Evolutionary conservation across 768 basidiomycete species (phyloP).

Genomic region (Mycena galericulata): DNA sequence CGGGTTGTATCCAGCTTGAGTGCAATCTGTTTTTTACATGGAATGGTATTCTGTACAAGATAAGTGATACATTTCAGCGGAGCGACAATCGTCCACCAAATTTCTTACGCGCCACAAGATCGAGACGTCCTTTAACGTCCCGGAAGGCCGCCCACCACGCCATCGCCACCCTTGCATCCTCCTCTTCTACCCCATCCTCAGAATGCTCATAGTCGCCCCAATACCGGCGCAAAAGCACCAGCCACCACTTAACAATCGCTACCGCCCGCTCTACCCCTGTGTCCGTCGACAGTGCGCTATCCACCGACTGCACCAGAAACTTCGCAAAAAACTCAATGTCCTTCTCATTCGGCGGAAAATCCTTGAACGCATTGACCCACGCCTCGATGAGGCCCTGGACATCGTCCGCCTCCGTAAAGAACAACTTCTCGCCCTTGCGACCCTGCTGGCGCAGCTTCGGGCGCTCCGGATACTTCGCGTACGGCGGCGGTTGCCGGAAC

Average conservation of each 20-base stretch:
- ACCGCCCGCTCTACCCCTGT: slow-evolving; percentile 75
- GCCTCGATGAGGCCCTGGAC: slow-evolving; percentile 76
- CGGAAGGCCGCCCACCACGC: slow-evolving; percentile 89
- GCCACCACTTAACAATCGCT: slow-evolving; percentile 86
- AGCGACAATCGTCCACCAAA: slow-evolving; percentile 81
- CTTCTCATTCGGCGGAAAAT: slow-evolving; percentile 73
- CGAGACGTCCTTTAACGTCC: slow-evolving; percentile 75
- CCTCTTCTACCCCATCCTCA: slow-evolving; percentile 47
- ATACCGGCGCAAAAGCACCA: slow-evolving; percentile 71
- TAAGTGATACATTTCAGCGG: slow-evolving; percentile 59
- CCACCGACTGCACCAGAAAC: slow-evolving; percentile 77
- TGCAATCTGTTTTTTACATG: too few species aligned
- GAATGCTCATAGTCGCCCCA: slow-evolving; percentile 70
- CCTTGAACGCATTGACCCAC: slow-evolving; percentile 79
- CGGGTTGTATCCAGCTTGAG: too few species aligned
- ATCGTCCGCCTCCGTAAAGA: slow-evolving; percentile 75
- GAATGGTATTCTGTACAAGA: too few species aligned
- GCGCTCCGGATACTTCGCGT: slow-evolving; percentile 62
- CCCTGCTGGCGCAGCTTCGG: slow-evolving; percentile 71
- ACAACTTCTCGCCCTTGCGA: slow-evolving; percentile 63
- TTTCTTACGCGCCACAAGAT: slow-evolving; percentile 69
- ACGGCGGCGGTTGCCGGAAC: slow-evolving; percentile 64
- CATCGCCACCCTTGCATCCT: slow-evolving; percentile 61
- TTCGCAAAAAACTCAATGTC: slow-evolving; percentile 83
- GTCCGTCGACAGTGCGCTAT: slow-evolving; percentile 66